These are phyloP conservation scores for Cladosporium sp. DNA, from an alignment of 2,329 filamentous ascomycete genomes.

Conservation along the genomic window DNA sequence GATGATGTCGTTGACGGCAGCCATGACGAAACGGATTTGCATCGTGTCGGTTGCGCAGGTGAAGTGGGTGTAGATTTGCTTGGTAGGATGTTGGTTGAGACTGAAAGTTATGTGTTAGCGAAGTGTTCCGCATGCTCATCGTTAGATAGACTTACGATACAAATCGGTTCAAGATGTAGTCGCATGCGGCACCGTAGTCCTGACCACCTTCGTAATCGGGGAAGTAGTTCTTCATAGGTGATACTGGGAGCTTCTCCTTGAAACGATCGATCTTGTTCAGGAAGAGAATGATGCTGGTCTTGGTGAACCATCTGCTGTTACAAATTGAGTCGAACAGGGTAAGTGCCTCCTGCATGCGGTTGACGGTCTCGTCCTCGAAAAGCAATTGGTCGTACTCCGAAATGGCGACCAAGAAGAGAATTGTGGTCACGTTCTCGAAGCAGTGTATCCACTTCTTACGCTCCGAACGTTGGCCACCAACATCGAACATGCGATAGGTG, in stretches of 20 bases:
- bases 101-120: slow-evolving; percentile 22
- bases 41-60: slow-evolving; percentile 98
- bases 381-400: slow-evolving; percentile 95
- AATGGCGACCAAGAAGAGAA: slow-evolving; percentile 93
- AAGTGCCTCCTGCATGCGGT: slow-evolving; percentile 69
- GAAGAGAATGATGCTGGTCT: slow-evolving; percentile 69
- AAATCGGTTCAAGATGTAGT: slow-evolving; percentile 98
- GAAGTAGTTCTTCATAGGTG: slow-evolving; percentile 74
- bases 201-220: slow-evolving; percentile 84
- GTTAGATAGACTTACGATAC: slow-evolving; percentile 48
- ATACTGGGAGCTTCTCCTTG: slow-evolving; percentile 69
- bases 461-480: slow-evolving; percentile 91
- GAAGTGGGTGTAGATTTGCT: slow-evolving; percentile 99
- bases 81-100: slow-evolving; percentile 97
- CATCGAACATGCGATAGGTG: slow-evolving; percentile 96
- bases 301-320: slow-evolving; percentile 69
- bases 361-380: slow-evolving; percentile 86
- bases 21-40: slow-evolving; percentile 99
- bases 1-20: slow-evolving; percentile 99
- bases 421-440: slow-evolving; percentile 96
- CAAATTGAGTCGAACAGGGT: slow-evolving; percentile 69
- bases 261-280: slow-evolving; percentile 73
- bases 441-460: slow-evolving; percentile 99
- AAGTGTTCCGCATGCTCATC: not conserved
- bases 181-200: slow-evolving; percentile 91